Base-by-base conservation (phyloP, 192 early-diverging fungal species). In the Coemansia sp. region DNA sequence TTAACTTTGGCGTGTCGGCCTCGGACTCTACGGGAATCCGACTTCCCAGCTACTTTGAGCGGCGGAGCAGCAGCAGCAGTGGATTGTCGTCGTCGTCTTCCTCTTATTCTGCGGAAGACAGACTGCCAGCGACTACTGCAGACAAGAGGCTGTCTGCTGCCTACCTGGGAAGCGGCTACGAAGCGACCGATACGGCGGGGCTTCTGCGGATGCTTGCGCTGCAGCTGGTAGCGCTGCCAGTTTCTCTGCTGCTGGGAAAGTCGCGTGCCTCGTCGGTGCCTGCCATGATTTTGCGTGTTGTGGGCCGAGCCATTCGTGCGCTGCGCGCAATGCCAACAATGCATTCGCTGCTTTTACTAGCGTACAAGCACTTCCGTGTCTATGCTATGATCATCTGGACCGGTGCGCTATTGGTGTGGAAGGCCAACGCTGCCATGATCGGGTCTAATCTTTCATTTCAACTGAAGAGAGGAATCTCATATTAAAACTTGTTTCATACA, bases 371-470 rank as follows among this genome's bases (percentile, higher is more conserved):
- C 51, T 48, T 76, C 42, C 78, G 73, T 42, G 58, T 81, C 9
- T 72, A 76, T 26, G 67, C 70, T 0, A 69, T 81, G 66, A 21
- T 81, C 1, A 60, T 71, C 19, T 82, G 79, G 79, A 71, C 79
- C 8, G 71, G 67, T 55, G 79, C 74, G 2, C 52, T 72, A 62
- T 62, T 82, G 26, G 62, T 65, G 8, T 82, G 74, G 74, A 67
- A 82, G 55, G 79, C 79, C 6, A 82, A 76, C 36, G 74, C 74
- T 0, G 79, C 79, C 0, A 48, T 76, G 19, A 76, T 82, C 15
- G 70, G 68, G 74, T 67, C 71, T 21, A 76, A 69, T 58, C 71
- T 82, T 11, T 62, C 62, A 5, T 5, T 41, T 12, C 73, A 72
- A 56, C 62, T 65, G 74, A 72, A 43, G 51, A 73, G 73, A 26